A percentile compares a stretch with the other conserved stretches of the same genome.
Conservation (phyloP, 2,329 filamentous ascomycete genomes). For the Penicillium nordicum region DNA sequence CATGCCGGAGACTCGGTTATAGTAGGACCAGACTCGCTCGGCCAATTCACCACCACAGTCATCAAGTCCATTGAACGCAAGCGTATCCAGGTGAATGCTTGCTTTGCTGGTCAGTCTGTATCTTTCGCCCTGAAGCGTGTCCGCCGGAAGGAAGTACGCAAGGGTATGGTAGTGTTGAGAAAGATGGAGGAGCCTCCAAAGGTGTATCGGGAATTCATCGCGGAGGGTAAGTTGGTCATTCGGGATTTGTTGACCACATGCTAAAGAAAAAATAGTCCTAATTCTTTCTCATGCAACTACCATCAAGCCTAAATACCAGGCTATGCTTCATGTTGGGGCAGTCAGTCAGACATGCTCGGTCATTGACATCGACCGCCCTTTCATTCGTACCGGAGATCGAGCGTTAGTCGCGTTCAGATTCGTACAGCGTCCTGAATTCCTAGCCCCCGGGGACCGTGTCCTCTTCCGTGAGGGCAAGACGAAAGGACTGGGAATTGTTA, state of each 20-base stretch:
- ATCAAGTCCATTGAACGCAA: slow-evolving; percentile 94
- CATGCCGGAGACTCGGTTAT: slow-evolving; percentile 88
- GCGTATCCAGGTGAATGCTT: slow-evolving; percentile 80
- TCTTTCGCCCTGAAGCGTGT: slow-evolving; percentile 88
- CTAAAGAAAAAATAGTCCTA: slow-evolving; percentile 57
- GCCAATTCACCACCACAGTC: slow-evolving; percentile 81
- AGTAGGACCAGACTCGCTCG: slow-evolving; percentile 84
- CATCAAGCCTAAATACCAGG: slow-evolving; percentile 94
- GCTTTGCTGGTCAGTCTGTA: slow-evolving; percentile 86
- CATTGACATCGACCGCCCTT: slow-evolving; percentile 94
- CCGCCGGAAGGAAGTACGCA: slow-evolving; percentile 85
- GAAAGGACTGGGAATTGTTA: slow-evolving; percentile 93
- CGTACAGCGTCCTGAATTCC: slow-evolving; percentile 87
- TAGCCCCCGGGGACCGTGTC: slow-evolving; percentile 82
- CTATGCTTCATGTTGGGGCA: slow-evolving; percentile 94
- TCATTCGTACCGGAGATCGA: slow-evolving; percentile 91
- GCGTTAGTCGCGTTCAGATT: slow-evolving; percentile 93
- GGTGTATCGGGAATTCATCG: slow-evolving; percentile 72
- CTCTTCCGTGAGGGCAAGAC: slow-evolving; percentile 93
- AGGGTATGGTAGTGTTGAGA: slow-evolving; percentile 95
- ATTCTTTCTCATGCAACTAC: slow-evolving; percentile 95
- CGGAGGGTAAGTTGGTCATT: slow-evolving; percentile 57
- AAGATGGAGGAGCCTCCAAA: slow-evolving; percentile 73
- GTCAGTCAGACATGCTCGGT: slow-evolving; percentile 95
- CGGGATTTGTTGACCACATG: neutral